Evolutionary conservation across 306 rosid species (phyloP).

Genomic region (Alnus rubra): DNA sequence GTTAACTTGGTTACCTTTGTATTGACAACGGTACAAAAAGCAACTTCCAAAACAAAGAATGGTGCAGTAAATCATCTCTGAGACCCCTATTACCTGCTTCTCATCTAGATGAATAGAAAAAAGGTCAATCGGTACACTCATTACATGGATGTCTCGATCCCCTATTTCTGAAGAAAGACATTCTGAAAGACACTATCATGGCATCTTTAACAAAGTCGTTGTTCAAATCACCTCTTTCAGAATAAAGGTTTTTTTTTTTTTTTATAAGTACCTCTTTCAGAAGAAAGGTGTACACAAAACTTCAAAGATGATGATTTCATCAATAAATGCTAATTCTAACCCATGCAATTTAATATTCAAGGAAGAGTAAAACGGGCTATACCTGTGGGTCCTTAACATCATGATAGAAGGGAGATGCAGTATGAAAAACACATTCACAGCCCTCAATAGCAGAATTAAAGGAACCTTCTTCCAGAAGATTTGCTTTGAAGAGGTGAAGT

Average conservation of each 20-base stretch:
- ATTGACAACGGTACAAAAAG: background rate
- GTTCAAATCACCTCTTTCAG: background rate
- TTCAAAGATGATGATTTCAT: background rate
- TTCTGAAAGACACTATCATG: background rate
- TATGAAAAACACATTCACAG: slow-evolving; percentile 45
- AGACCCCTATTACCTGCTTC: background rate
- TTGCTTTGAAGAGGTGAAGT: slow-evolving; percentile 42
- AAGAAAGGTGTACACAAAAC: background rate
- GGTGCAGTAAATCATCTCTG: background rate
- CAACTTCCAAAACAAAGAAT: background rate
- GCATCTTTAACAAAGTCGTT: background rate
- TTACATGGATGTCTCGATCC: background rate
- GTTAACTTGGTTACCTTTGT: background rate
- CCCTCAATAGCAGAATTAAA: slow-evolving; percentile 41
- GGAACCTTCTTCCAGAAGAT: slow-evolving; percentile 44
- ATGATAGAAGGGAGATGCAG: slow-evolving; percentile 43
- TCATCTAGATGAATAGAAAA: background rate
- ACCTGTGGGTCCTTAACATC: slow-evolving; percentile 45
- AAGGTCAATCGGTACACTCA: background rate
- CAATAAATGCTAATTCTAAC: background rate
- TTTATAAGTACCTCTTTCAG: background rate
- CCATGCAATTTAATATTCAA: background rate
- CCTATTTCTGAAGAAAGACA: background rate
- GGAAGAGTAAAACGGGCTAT: background rate
- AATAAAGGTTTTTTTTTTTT: background rate